Base-by-base conservation (phyloP, 495 filamentous ascomycete species). In the Xylaria grammica region DNA sequence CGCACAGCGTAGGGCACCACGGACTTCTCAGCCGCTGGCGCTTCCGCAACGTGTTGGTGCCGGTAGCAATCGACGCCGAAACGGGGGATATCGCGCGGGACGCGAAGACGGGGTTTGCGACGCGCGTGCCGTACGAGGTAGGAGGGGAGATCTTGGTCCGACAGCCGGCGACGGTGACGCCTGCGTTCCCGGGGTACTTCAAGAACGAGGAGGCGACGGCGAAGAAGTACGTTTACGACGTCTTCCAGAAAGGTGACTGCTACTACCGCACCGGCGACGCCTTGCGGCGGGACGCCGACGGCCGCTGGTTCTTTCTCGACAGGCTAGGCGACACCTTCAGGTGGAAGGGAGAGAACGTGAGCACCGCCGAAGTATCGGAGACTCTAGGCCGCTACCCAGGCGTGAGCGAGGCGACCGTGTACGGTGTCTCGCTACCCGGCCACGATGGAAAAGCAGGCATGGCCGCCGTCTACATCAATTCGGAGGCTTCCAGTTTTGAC, bases 321-420 rank as follows among this genome's bases (percentile, higher is more conserved):
- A 82, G 80, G 22, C 77, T 93, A 0, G 91, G 91, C 1, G 91
- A 94, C 72, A 94, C 91, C 0, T 94, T 89, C 77, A 82, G 91
- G 4, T 94, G 91, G 91, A 94, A 94, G 74, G 86, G 85, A 60
- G 91, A 93, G 76, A 94, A 94, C 69, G 90, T 94, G 55, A 88
- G 86, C 24, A 94, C 91, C 0, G 87, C 89, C 30, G 91, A 94
- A 73, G 91, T 94, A 0, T 81, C 87, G 7, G 86, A 90, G 67
- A 82, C 85, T 1, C 74, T 94, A 1, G 89, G 90, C 30, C 71
- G 79, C 48, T 90, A 81, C 72, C 87, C 89, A 0, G 86, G 87
- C 11, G 75, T 94, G 9, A 70, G 83, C 22, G 91, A 94, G 70
- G 90, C 91, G 19, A 93, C 90, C 61, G 90, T 93, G 4, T 94